Conservation (phyloP, 176 grass and related monocot genomes). For the Ampelocalamus luodianensis region DNA sequence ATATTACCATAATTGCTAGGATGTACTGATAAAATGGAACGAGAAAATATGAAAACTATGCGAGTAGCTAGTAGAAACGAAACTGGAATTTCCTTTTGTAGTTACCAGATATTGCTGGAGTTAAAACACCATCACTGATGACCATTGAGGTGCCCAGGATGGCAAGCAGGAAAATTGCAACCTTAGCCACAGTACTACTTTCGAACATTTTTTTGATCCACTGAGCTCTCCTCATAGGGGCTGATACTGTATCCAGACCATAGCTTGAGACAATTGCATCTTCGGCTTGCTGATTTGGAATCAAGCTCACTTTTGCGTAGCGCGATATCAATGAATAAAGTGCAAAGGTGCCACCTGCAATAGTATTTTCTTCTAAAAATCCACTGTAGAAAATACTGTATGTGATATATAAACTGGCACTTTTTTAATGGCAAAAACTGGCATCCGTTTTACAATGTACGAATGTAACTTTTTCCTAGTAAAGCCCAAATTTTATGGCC, state of each 20-base stretch:
- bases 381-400: background rate
- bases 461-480: background rate
- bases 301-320: slow-evolving; percentile 52
- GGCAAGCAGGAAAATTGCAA: slow-evolving; percentile 40
- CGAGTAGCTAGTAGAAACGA: background rate
- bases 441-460: background rate
- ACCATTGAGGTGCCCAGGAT: slow-evolving; percentile 64
- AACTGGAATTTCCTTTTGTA: background rate
- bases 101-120: slow-evolving; percentile 60
- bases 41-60: background rate
- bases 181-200: slow-evolving; percentile 33
- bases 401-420: background rate
- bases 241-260: slow-evolving; percentile 29
- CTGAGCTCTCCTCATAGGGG: slow-evolving; percentile 34
- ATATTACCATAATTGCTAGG: no score
- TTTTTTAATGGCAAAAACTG: background rate
- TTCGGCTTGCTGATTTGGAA: slow-evolving; percentile 62
- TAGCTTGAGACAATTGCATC: slow-evolving; percentile 53
- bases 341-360: slow-evolving; percentile 65
- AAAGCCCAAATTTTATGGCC: background rate
- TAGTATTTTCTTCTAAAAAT: background rate
- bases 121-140: slow-evolving; percentile 61
- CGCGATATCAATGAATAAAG: slow-evolving; percentile 62
- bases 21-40: background rate
- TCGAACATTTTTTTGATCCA: slow-evolving; percentile 43